Evolutionary conservation across 2,329 filamentous ascomycete species (phyloP).

Genomic region (Calcarisporium arbuscula): DNA sequence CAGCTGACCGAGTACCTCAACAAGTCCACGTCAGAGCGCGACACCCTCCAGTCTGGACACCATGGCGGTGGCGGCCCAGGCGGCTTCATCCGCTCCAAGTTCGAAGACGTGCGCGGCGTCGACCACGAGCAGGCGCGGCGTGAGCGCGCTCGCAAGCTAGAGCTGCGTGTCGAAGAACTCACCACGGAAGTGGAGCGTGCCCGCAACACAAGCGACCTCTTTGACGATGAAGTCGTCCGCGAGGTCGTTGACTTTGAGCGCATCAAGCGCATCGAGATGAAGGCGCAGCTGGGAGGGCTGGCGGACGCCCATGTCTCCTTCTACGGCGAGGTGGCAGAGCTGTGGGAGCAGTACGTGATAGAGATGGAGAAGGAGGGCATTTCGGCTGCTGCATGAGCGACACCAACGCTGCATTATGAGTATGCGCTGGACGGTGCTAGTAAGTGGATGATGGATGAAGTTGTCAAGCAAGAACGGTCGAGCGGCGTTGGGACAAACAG

Average conservation of each 20-base stretch:
- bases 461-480: too few species aligned
- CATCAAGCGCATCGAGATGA: slow-evolving; percentile 92
- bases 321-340: slow-evolving; percentile 70
- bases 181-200: slow-evolving; percentile 84
- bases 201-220: slow-evolving; percentile 81
- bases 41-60: slow-evolving; percentile 64
- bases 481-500: too few species aligned
- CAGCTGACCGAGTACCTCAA: slow-evolving; percentile 92
- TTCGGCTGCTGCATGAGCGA: slow-evolving; percentile 12
- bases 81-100: slow-evolving; percentile 84
- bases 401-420: too few species aligned
- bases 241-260: slow-evolving; percentile 93
- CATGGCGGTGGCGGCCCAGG: slow-evolving; percentile 56
- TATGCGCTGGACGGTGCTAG: too few species aligned
- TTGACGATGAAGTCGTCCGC: slow-evolving; percentile 91
- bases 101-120: slow-evolving; percentile 93
- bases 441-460: too few species aligned
- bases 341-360: slow-evolving; percentile 85
- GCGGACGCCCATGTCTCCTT: slow-evolving; percentile 84
- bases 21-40: slow-evolving; percentile 82
- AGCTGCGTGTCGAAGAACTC: slow-evolving; percentile 86
- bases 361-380: slow-evolving; percentile 71
- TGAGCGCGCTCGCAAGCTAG: slow-evolving; percentile 81
- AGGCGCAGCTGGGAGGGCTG: slow-evolving; percentile 73
- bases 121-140: slow-evolving; percentile 89